Evolutionary conservation across 2,329 filamentous ascomycete species (phyloP), one percentile per base, ranked within the genome.

Genomic region (Ophiostoma sp.): DNA sequence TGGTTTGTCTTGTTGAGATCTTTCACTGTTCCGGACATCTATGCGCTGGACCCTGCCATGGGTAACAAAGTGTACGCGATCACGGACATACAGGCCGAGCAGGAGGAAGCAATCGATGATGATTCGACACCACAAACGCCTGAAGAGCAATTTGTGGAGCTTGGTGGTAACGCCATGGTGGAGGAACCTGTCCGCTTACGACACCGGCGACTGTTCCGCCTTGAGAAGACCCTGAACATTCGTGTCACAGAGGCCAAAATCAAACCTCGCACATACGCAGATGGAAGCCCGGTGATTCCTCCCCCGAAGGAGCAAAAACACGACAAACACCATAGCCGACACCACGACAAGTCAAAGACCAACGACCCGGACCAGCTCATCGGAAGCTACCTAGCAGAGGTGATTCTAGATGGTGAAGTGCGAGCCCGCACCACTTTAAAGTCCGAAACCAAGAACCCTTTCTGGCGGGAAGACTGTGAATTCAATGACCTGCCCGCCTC

Each of bases 1-100:
- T 99, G 96, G 96, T 95, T 97, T 78, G 95, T 97, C 7, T 85
- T 99, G 11, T 82, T 99, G 39, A 90, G 95, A 75, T 94, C 95
- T 0, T 98, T 98, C 81, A 94, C 95, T 0, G 91, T 97, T 63
- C 95, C 96, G 0, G 94, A 98, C 78, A 86, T 98, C 15, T 98
- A 97, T 79, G 93, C 91, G 1, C 80, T 89, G 19, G 85, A 88
- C 55, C 78, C 84, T 11, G 79, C 83, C 15, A 82, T 82, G 19
- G 81, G 80, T 36, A 82, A 83, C 3, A 82, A 84, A 22, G 80
- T 87, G 2, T 81, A 81, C 19, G 86, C 86, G 74, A 78, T 82
- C 73, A 80, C 76, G 36, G 85, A 82, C 76, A 79, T 81, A 25
- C 79, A 82, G 5, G 79, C 81, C 4, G 83, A 85, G 8, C 82